Base-by-base conservation (phyloP, 2,329 filamentous ascomycete species). In the Talaromyces marneffei region DNA sequence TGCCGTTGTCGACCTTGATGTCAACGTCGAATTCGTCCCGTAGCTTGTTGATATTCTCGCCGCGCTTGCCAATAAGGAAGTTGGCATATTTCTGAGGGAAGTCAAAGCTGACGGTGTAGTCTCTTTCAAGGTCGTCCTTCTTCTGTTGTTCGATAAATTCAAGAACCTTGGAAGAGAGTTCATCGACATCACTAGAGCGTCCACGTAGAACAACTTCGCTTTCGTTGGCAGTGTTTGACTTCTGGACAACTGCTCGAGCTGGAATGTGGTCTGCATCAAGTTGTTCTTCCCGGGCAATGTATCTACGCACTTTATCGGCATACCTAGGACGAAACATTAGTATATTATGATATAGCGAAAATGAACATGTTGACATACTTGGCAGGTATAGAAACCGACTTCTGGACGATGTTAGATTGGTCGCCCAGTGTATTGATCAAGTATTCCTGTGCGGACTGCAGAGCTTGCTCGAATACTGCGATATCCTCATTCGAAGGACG, bases 21-120 rank as follows among this genome's bases (percentile, higher is more conserved):
- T 88, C 85, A 52, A 89, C 86, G 70, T 89, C 87, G 62, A 87
- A 87, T 69, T 88, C 86, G 44, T 89, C 86, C 33, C 86, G 83
- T 50, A 88, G 77, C 68, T 86, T 85, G 71, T 85, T 86, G 73
- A 89, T 87, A 72, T 88, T 88, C 68, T 87, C 85, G 57, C 86
- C 86, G 40, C 82, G 81, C 70, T 83, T 84, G 62, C 86, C 86
- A 64, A 89, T 88, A 25, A 89, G 83, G 72, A 96, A 89, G 75
- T 96, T 96, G 65, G 92, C 92, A 71, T 87, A 95, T 77, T 96
- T 95, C 73, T 96, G 90, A 7, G 93, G 93, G 79, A 96, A 99
- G 65, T 96, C 91, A 67, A 97, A 97, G 27, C 84, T 86, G 62
- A 90, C 80, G 2, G 86, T 92, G 77, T 92, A 95, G 48, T 91